Evolutionary conservation across 805 yeast genomes (phyloP), one percentile per base, ranked within the genome.

Genomic region (Wickerhamiella azyma): DNA sequence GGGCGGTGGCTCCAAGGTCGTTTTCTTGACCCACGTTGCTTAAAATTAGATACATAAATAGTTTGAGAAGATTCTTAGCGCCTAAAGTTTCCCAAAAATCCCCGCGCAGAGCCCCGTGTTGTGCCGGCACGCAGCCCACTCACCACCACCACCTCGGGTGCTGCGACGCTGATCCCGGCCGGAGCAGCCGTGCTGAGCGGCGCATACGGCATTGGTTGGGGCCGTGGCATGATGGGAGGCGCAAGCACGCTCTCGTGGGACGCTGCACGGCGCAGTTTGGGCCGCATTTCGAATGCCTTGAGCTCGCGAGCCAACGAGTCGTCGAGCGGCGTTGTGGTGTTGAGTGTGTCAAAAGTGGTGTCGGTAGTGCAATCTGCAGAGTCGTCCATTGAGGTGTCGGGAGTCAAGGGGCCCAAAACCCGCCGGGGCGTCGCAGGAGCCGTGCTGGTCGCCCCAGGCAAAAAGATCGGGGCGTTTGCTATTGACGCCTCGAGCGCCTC

Each of bases 1-100:
- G 26, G 55, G 55, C 44, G 51, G 47, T 37, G 55, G 49, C 43
- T 55, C 58, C 37, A 46, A 16, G 39, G 55, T 52, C 19, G 50
- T 45, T 29, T 55, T 55, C 55, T 39, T 53, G 44, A 48, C 48
- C 44, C 39, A 52, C 21, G 51, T 55, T 26, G 32, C 32, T 16
- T 39, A 39, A 39, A 14, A 2, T 8, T 14, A 19, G 33, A 4
- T 30, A 30, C 5, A 24, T 40, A 30, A 6, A 19, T 40, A 39
- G n/a, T n/a, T 18, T 14, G 18, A 28, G 7, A 28, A n/a, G 5
- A 6, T 18, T 7, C 5, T 26, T 16, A 32, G 9, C 37, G 18
- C 14, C 37, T 11, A 7, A 41, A 37, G 16, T 24, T 41, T 3
- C 44, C 44, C 11, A 41, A 28, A 14, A 41, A 30, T 24, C 30